Conservation (phyloP, 495 filamentous ascomycete genomes). For the Neurospora discreta region DNA sequence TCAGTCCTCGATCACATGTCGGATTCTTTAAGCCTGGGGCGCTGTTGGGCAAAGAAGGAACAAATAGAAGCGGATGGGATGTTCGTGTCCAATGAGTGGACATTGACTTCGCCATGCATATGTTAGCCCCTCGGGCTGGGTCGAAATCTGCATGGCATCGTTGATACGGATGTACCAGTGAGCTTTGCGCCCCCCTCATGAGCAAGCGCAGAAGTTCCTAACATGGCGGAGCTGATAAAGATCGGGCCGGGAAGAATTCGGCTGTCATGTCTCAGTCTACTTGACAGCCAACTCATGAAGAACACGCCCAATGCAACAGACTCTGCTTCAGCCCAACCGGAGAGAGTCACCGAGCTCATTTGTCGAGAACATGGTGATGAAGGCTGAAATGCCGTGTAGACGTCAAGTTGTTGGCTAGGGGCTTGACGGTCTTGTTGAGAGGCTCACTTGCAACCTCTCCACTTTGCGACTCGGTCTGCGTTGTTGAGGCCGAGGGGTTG, state of each 20-base stretch:
- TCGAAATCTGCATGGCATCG: neutral
- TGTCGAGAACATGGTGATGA: too few species aligned
- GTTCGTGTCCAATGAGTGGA: neutral
- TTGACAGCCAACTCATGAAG: neutral
- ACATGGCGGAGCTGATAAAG: neutral
- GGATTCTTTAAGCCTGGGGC: neutral
- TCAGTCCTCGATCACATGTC: neutral
- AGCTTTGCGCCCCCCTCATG: too few species aligned
- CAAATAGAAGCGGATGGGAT: neutral
- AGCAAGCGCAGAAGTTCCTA: neutral
- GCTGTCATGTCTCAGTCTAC: neutral
- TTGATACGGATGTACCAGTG: neutral
- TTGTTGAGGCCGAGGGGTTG: too few species aligned
- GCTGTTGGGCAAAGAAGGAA: neutral
- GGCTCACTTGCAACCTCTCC: neutral
- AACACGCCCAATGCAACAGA: neutral
- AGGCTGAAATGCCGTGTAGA: too few species aligned
- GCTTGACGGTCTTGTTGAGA: neutral
- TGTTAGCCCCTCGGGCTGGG: neutral
- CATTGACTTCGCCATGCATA: neutral
- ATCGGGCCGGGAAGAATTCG: neutral
- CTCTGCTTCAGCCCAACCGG: too few species aligned
- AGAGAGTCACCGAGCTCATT: too few species aligned
- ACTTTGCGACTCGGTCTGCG: neutral
- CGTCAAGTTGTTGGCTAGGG: too few species aligned